phyloP scores from a whole-genome alignment of 2,329 filamentous ascomycete genomes.

The Pseudohalonectria lignicola region DNA sequence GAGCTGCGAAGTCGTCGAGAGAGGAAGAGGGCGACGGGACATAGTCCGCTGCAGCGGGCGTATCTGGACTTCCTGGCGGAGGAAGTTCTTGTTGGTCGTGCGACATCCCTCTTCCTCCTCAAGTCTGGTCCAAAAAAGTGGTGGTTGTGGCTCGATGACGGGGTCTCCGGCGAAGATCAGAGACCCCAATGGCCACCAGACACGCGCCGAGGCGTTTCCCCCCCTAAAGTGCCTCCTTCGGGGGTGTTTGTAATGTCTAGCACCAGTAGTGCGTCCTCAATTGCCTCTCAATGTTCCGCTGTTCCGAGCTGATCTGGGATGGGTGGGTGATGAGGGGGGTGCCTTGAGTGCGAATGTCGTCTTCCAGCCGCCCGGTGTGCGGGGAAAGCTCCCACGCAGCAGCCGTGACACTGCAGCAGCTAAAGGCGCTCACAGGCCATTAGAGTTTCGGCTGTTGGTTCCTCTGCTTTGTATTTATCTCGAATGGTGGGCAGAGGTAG shows the following conservation, averaged over 20 bases:
- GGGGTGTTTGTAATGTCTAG: too few species aligned
- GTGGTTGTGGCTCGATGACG: too few species aligned
- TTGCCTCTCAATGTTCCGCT: too few species aligned
- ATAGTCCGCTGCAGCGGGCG: slow-evolving; percentile 1
- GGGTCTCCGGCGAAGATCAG: too few species aligned
- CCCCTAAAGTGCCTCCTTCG: too few species aligned
- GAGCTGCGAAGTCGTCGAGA: background rate
- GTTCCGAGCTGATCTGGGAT: background rate
- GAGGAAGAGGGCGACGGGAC: slow-evolving; percentile 1
- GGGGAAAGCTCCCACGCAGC: slow-evolving; percentile 5
- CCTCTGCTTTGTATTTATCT: background rate
- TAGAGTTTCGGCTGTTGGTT: background rate
- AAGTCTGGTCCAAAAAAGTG: too few species aligned
- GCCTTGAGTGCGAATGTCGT: background rate
- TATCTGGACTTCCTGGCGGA: background rate
- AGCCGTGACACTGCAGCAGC: slow-evolving; percentile 1
- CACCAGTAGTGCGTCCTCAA: too few species aligned
- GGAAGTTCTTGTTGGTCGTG: slow-evolving; percentile 1
- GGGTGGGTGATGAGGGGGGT: background rate
- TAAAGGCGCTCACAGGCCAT: slow-evolving; percentile 2
- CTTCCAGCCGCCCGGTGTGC: slow-evolving; percentile 2
- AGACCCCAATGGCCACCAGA: too few species aligned
- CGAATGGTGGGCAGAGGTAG: background rate
- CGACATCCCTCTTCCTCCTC: slow-evolving; percentile 1
- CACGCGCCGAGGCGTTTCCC: too few species aligned